A percentile compares a stretch with the other conserved stretches of the same genome.
Evolutionary conservation across 192 early-diverging fungal species (phyloP).

Genomic region (Rhizophagus prolifer): DNA sequence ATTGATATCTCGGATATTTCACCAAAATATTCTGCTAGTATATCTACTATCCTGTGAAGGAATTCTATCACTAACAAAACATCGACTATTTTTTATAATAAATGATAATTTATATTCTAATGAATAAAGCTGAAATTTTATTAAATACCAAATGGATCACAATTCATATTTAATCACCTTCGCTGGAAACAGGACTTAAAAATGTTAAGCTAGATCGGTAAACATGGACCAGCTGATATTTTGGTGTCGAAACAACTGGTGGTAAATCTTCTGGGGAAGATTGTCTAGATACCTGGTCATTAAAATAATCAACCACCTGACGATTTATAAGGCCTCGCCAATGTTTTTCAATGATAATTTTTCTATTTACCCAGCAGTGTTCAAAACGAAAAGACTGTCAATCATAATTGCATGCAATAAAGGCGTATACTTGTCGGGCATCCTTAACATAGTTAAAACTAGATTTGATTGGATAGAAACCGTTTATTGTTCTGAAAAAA

Average conservation of each 20-base stretch:
- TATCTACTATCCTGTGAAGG: constrained; percentile 74
- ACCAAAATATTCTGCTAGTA: constrained; percentile 83
- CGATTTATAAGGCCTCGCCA: constrained; percentile 70
- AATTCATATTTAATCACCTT: constrained; percentile 50
- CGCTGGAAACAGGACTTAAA: constrained; percentile 68
- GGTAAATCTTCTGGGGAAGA: constrained; percentile 61
- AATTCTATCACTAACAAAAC: constrained; percentile 85
- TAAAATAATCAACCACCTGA: constrained; percentile 61
- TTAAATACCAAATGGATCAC: not conserved
- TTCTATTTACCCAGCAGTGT: constrained; percentile 66
- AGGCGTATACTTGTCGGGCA: too few species aligned
- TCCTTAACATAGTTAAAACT: too few species aligned
- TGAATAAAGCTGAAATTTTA: not conserved
- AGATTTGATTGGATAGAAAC: too few species aligned
- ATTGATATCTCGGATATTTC: constrained; percentile 77
- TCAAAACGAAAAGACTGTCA: constrained; percentile 72
- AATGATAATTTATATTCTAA: not conserved
- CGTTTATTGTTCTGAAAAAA: too few species aligned
- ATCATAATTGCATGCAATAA: constrained; percentile 40
- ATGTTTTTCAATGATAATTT: constrained; percentile 87
- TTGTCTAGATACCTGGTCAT: constrained; percentile 58
- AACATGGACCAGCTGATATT: constrained; percentile 66
- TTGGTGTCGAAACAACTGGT: constrained; percentile 63
- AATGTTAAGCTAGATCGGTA: constrained; percentile 73
- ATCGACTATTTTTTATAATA: constrained; percentile 51